Evolutionary conservation across 2,329 filamentous ascomycete genomes (phyloP), one percentile per base, ranked within the genome.

Genomic region (Bimuria novae-zelandiae): DNA sequence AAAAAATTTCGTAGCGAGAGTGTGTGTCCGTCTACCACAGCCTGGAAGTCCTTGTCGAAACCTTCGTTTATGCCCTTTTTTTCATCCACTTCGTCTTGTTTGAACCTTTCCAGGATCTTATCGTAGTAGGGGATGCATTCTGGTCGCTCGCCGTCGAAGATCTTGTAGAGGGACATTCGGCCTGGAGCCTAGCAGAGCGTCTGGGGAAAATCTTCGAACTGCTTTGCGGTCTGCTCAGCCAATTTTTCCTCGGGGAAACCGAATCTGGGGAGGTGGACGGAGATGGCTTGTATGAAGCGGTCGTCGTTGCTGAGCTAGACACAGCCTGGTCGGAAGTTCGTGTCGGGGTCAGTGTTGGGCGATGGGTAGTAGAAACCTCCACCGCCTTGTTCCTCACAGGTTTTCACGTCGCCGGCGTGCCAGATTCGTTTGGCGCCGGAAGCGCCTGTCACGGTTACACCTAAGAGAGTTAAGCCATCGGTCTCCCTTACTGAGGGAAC

Each of bases 1-100:
- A n/a, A n/a, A n/a, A n/a, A n/a, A n/a, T 36, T 36, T 7, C 33
- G 14, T 7, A 7, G 6, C 21, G 39, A 17, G 39, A 42, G 39
- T n/a, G 5, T 42, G 39, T 42, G 39, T 4, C 39, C 39, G n/a
- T 42, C 39, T 5, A 42, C 39, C 5, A 42, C 39, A 5, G 5
- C 10, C 39, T 42, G 39, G n/a, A 42, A 42, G 39, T 42, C 39
- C 39, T 42, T 42, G 39, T 42, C 39, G 39, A 42, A 42, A 4
- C 39, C 39, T 42, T 42, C 39, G 5, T 5, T n/a, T 5, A 5
- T n/a, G 23, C 39, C 39, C n/a, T 42, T 42, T 42, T 42, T n/a
- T n/a, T 42, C 39, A n/a, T 42, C 23, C 5, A n/a, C 39, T 22
- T 42, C 39, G n/a, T 4, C 39, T 42, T 42, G 7, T 17, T 4